Evolutionary conservation across 2,329 filamentous ascomycete genomes (phyloP).

Genomic region (Apiospora rasikravindrae): DNA sequence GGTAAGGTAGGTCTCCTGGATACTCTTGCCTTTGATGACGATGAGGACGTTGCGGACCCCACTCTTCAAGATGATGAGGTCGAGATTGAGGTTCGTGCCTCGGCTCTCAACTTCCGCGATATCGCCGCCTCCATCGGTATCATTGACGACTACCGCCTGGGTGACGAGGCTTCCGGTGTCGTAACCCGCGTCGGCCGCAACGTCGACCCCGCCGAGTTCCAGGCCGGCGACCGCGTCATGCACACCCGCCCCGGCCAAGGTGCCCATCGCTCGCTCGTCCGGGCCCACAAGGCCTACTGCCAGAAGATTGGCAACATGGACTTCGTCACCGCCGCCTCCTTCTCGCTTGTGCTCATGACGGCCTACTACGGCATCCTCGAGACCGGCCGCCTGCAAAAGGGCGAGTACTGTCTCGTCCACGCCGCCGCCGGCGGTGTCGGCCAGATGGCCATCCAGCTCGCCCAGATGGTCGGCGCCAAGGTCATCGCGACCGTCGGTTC

Average conservation of each 20-base stretch:
- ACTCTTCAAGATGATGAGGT: slow-evolving; percentile 16
- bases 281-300: slow-evolving; percentile 33
- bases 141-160: not conserved
- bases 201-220: slow-evolving; percentile 22
- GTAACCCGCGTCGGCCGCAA: not conserved
- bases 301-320: slow-evolving; percentile 34
- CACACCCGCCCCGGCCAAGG: slow-evolving; percentile 50
- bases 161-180: not conserved
- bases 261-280: slow-evolving; percentile 35
- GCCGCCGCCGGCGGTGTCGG: slow-evolving; percentile 51
- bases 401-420: slow-evolving; percentile 48
- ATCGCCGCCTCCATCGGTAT: not conserved
- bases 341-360: slow-evolving; percentile 19
- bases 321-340: slow-evolving; percentile 24
- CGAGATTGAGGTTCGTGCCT: not conserved
- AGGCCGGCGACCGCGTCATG: slow-evolving; percentile 35
- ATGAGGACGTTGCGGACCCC: slow-evolving; percentile 10
- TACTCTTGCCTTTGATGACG: slow-evolving; percentile 25
- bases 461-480: slow-evolving; percentile 42
- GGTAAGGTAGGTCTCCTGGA: slow-evolving; percentile 27
- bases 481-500: slow-evolving; percentile 49
- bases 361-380: slow-evolving; percentile 46
- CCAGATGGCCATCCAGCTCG: slow-evolving; percentile 49
- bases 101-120: not conserved
- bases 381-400: slow-evolving; percentile 34